Conservation (phyloP, 1,284 basidiomycete genomes). For the Ceratobasidium sp. region DNA sequence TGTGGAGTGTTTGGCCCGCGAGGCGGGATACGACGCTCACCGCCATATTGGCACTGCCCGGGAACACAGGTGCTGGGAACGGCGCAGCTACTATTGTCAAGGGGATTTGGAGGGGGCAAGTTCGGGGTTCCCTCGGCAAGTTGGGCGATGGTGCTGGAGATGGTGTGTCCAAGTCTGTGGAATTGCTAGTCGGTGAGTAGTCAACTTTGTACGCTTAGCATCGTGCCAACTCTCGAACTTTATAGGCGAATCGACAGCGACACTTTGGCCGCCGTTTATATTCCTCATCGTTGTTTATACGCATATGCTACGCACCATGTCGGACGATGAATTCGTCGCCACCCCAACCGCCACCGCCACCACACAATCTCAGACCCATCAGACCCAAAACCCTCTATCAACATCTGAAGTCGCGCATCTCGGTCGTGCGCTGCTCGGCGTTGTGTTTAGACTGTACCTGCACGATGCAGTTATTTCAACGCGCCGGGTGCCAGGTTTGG, state of each 20-base stretch:
- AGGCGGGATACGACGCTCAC: slow-evolving; percentile 59
- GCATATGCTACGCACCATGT: slow-evolving; percentile 87
- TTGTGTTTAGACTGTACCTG: slow-evolving; percentile 84
- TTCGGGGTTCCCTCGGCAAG: slow-evolving; percentile 64
- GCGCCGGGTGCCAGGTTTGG: slow-evolving; percentile 55
- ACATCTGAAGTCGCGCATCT: slow-evolving; percentile 38
- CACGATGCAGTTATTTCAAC: slow-evolving; percentile 54
- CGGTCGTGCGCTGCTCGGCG: slow-evolving; percentile 61
- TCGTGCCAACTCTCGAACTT: neutral
- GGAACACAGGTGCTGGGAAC: slow-evolving; percentile 17
- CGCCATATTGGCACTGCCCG: slow-evolving; percentile 47
- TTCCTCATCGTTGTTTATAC: slow-evolving; percentile 85
- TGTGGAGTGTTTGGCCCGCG: slow-evolving; percentile 66
- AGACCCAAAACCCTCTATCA: slow-evolving; percentile 69
- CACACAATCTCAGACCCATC: slow-evolving; percentile 42
- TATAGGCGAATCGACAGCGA: slow-evolving; percentile 53
- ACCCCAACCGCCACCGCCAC: slow-evolving; percentile 48
- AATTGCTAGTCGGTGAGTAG: slow-evolving; percentile 46
- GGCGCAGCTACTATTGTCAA: slow-evolving; percentile 64
- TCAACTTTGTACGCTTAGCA: neutral
- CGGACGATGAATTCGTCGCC: slow-evolving; percentile 95
- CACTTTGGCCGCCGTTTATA: slow-evolving; percentile 71
- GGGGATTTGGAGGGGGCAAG: slow-evolving; percentile 73
- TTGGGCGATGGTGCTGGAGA: slow-evolving; percentile 56
- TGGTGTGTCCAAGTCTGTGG: slow-evolving; percentile 45